These are phyloP conservation scores for Huntiella bhutanensis DNA, from an alignment of 2,329 filamentous ascomycete species.

Conservation along the genomic window DNA sequence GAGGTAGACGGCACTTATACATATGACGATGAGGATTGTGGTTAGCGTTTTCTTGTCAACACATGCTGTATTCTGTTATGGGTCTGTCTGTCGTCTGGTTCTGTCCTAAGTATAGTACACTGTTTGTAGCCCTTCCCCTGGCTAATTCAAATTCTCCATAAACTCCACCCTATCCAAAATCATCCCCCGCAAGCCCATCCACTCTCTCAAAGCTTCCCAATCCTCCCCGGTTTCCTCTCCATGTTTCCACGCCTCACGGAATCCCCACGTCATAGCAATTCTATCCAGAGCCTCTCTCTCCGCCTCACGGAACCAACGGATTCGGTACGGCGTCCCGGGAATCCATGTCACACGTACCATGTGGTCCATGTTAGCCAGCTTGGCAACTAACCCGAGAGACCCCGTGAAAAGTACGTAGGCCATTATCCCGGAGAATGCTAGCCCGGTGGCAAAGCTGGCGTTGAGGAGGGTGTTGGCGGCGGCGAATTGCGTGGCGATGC, in stretches of 20 bases:
- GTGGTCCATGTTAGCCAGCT: conserved; percentile 81
- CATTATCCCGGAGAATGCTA: conserved; percentile 63
- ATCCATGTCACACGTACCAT: conserved; percentile 89
- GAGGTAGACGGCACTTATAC: too few species aligned
- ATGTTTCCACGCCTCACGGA: conserved; percentile 57
- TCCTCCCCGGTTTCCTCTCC: conserved; percentile 84
- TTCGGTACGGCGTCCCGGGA: conserved; percentile 57
- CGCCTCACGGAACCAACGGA: conserved; percentile 76
- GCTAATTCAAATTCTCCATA: conserved; percentile 63
- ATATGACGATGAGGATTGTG: too few species aligned
- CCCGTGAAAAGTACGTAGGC: conserved; percentile 69
- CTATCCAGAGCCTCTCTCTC: conserved; percentile 74
- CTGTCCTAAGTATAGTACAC: too few species aligned
- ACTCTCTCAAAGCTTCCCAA: conserved; percentile 73
- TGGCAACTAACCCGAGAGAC: conserved; percentile 64
- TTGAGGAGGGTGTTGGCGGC: conserved; percentile 68
- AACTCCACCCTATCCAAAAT: conserved; percentile 73
- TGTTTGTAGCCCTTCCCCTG: too few species aligned
- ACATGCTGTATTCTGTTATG: too few species aligned
- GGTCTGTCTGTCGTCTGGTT: too few species aligned
- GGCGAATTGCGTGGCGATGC: conserved; percentile 37
- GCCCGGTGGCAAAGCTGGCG: conserved; percentile 48
- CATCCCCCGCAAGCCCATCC: conserved; percentile 69
- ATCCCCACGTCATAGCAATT: conserved; percentile 80
- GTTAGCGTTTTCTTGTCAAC: too few species aligned